A percentile compares a stretch with the other conserved stretches of the same genome.
Evolutionary conservation across 768 basidiomycete genomes (phyloP).

Genomic region (Termitomyces sp.): DNA sequence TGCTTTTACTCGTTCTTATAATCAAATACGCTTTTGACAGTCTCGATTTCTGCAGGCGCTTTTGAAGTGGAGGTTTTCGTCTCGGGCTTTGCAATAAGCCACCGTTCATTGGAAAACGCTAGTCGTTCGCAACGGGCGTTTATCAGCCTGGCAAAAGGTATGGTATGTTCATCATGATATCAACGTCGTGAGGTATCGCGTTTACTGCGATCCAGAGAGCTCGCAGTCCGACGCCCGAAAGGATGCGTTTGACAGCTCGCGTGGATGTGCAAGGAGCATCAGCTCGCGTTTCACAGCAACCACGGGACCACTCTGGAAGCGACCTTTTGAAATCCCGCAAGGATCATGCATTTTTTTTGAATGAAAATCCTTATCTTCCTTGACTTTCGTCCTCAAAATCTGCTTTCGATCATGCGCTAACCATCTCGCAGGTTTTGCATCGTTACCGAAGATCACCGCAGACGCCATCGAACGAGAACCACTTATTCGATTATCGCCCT

Average conservation of each 20-base stretch:
- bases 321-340: not conserved
- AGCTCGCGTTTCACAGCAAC: not conserved
- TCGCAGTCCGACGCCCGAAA: not conserved
- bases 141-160: constrained; percentile 74
- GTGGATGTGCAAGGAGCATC: not conserved
- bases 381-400: not conserved
- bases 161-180: not conserved
- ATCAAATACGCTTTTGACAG: not conserved
- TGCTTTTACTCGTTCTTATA: constrained; percentile 13
- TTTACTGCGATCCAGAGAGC: not conserved
- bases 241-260: not conserved
- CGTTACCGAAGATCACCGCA: constrained; percentile 55
- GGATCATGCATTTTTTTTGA: not conserved
- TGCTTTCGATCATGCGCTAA: not conserved
- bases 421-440: constrained; percentile 55
- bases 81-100: constrained; percentile 70
- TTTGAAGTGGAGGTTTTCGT: constrained; percentile 73
- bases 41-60: constrained; percentile 28
- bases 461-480: constrained; percentile 24
- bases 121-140: constrained; percentile 77
- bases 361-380: not conserved
- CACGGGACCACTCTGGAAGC: not conserved
- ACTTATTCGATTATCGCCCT: constrained; percentile 22
- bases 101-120: constrained; percentile 52
- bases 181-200: not conserved